Conservation (phyloP, 441 rosid species). For the Melastoma candidum region DNA sequence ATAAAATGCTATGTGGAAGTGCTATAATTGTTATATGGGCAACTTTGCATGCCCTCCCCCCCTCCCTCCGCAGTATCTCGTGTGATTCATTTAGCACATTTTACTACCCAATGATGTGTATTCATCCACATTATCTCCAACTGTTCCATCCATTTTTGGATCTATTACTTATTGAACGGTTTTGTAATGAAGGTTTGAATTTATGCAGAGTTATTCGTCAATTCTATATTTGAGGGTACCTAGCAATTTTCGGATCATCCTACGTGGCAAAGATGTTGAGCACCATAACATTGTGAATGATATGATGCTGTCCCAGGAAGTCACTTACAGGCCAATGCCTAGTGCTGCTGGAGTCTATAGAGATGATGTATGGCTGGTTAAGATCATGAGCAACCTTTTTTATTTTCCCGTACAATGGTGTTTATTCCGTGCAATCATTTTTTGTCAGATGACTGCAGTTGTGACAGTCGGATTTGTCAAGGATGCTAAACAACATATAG, state of each 20-base stretch:
- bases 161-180: not conserved
- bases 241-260: slow-evolving; percentile 68
- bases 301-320: slow-evolving; percentile 63
- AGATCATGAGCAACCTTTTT: slow-evolving; percentile 5
- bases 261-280: slow-evolving; percentile 80
- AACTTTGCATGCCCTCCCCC: no score
- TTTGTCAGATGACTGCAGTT: slow-evolving; percentile 53
- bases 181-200: slow-evolving; percentile 1
- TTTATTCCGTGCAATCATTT: slow-evolving; percentile 18
- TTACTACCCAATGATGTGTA: no score
- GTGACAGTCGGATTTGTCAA: slow-evolving; percentile 95
- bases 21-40: no score
- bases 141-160: not conserved
- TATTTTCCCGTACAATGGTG: slow-evolving; percentile 3
- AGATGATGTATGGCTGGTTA: slow-evolving; percentile 29
- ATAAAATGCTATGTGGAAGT: no score
- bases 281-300: slow-evolving; percentile 93
- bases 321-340: slow-evolving; percentile 65
- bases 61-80: no score
- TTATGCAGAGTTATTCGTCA: slow-evolving; percentile 71
- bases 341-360: slow-evolving; percentile 35
- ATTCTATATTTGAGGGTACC: slow-evolving; percentile 89
- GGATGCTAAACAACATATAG: slow-evolving; percentile 83
- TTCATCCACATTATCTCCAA: no score
- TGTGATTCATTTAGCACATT: no score